Base-by-base conservation (phyloP, 345 rosid species). In the Brassica rapa region DNA sequence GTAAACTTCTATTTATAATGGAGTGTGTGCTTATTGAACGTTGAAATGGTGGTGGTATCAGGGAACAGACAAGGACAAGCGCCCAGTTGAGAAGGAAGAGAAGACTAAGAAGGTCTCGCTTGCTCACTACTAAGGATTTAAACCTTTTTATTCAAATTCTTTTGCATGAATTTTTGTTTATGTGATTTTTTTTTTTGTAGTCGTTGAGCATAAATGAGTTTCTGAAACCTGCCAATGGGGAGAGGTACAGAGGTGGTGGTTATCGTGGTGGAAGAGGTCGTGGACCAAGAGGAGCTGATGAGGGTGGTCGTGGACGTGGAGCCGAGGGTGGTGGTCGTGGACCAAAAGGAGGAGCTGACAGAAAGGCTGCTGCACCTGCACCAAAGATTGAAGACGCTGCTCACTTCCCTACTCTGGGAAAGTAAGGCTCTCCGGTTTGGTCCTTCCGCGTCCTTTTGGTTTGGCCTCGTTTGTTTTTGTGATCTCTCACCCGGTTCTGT, bases 1-100 rank as follows among this genome's bases (percentile, higher is more conserved):
- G 14, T 33, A 10, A 21, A 61, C 66, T 53, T 33, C 10, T 27
- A 1, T 59, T 59, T 51, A 21, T 25, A 19, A 3, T 70, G 0
- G 43, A 23, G 32, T 5, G 11, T 73, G 14, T 24, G 14, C 15
- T 66, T 61, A 61, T 65, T 35, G 23, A 66, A 12, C 8, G 14
- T 30, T 51, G 53, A 33, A 68, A 57, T 65, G 14, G 37, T 27
- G 4, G 14, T 53, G 8, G 27, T 3, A 19, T 16, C 41, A 91
- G 93, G 90, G 90, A 25, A 81, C 88, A 49, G 96, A 91, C 16
- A 91, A 89, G 85, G 96, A 91, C 77, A 91, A 84, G 82, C 83
- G 79, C 69, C 78, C 75, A 62, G 87, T 67, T 19, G 93, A 89
- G 60, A 90, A 80, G 75, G 92, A 90, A 65, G 94, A 87, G 82